Evolutionary conservation across 2,329 filamentous ascomycete species (phyloP).

Genomic region (Mariannaea sp.): DNA sequence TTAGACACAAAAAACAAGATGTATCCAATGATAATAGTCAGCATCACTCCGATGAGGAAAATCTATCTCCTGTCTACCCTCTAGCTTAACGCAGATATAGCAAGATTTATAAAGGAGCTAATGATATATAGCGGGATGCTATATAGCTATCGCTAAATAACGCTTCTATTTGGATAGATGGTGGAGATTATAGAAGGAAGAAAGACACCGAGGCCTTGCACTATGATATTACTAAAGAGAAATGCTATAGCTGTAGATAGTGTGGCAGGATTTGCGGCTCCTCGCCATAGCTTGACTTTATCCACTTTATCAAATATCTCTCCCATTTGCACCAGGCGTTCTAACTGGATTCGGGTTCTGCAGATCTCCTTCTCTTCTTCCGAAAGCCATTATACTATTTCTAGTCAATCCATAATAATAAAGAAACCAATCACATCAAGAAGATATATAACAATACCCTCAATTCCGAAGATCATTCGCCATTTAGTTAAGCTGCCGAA

Average conservation of each 20-base stretch:
- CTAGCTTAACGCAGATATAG: constrained; percentile 65
- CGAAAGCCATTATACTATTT: constrained; percentile 1
- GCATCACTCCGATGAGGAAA: constrained; percentile 63
- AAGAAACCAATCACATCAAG: not conserved
- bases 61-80: constrained; percentile 61
- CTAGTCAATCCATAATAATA: constrained; percentile 3
- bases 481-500: constrained; percentile 54
- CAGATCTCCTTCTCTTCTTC: constrained; percentile 5
- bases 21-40: constrained; percentile 70
- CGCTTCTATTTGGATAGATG: constrained; percentile 61
- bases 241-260: constrained; percentile 2
- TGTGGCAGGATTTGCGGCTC: constrained; percentile 1
- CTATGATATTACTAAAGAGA: constrained; percentile 53
- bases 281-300: constrained; percentile 2
- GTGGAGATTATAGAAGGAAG: constrained; percentile 70
- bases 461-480: constrained; percentile 54
- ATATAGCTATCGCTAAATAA: constrained; percentile 68
- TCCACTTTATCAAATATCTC: constrained; percentile 10
- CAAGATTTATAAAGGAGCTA: constrained; percentile 67
- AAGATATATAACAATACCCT: constrained; percentile 54
- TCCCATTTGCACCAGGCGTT: constrained; percentile 1
- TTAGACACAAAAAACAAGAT: constrained; percentile 68
- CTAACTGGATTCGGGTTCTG: constrained; percentile 9
- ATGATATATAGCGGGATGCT: constrained; percentile 73
- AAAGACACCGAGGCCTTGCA: constrained; percentile 74